Percentiles rank a stretch among this genome's conserved stretches.
phyloP scores from a whole-genome alignment of 2,329 filamentous ascomycete genomes.

The Lasiodiplodia sp. region DNA sequence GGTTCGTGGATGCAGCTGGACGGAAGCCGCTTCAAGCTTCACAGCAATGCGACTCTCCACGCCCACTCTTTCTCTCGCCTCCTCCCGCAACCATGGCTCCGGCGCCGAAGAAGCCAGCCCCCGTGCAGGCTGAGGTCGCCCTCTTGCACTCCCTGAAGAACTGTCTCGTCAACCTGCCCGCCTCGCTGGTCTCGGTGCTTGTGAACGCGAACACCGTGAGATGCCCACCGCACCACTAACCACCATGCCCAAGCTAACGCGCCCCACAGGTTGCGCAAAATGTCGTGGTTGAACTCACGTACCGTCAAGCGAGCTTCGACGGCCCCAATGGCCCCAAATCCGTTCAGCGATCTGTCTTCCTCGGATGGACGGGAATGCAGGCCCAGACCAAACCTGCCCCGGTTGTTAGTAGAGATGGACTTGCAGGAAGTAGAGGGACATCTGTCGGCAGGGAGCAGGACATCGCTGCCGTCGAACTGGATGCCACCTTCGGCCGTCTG shows the following conservation, averaged over 20 bases:
- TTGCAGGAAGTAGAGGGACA: slow-evolving; percentile 66
- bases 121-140: slow-evolving; percentile 79
- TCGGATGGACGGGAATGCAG: slow-evolving; percentile 98
- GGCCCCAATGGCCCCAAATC: slow-evolving; percentile 48
- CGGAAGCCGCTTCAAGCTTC: slow-evolving; percentile 29
- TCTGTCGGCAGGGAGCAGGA: slow-evolving; percentile 75
- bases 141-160: slow-evolving; percentile 84
- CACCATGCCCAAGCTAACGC: slow-evolving; percentile 57
- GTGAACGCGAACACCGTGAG: slow-evolving; percentile 89
- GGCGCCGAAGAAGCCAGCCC: slow-evolving; percentile 37
- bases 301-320: slow-evolving; percentile 65
- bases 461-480: slow-evolving; percentile 79
- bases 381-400: slow-evolving; percentile 83
- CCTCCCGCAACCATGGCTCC: slow-evolving; percentile 40
- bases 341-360: slow-evolving; percentile 74
- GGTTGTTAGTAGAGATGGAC: slow-evolving; percentile 76
- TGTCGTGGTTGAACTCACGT: slow-evolving; percentile 91
- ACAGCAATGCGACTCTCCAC: slow-evolving; percentile 27
- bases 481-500: slow-evolving; percentile 80
- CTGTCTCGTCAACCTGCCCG: slow-evolving; percentile 91
- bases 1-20: slow-evolving; percentile 30
- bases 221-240: slow-evolving; percentile 31
- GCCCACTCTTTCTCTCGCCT: slow-evolving; percentile 27
- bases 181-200: slow-evolving; percentile 82
- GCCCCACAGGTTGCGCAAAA: slow-evolving; percentile 80